These are phyloP conservation scores for Mikania micrantha DNA, from an alignment of 129 eudicot genomes.

Conservation along the genomic window DNA sequence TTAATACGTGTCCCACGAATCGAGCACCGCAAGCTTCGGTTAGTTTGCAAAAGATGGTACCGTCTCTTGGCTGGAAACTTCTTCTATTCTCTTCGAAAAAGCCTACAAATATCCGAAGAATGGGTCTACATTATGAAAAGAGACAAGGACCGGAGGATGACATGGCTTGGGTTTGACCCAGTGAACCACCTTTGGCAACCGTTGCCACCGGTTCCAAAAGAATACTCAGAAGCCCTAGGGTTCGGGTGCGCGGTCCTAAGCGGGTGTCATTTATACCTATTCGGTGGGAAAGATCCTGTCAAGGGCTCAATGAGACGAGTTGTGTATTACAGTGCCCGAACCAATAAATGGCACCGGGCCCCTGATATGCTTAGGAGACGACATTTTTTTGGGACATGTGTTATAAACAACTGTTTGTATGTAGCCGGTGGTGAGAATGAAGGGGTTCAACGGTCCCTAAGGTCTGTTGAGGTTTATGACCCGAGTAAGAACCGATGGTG, in stretches of 20 bases:
- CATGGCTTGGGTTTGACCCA: conserved; percentile 82
- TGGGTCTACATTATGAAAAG: conserved; percentile 76
- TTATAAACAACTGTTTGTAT: conserved; percentile 70
- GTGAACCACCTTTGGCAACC: conserved; percentile 70
- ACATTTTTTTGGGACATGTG: conserved; percentile 75
- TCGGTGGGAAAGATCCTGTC: conserved; percentile 77
- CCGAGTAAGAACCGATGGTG: conserved; percentile 76
- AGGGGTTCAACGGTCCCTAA: conserved; percentile 59
- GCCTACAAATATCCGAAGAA: conserved; percentile 55
- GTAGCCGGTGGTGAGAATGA: conserved; percentile 89
- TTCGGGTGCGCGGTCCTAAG: conserved; percentile 77
- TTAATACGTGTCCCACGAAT: conserved; percentile 69
- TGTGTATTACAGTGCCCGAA: conserved; percentile 66
- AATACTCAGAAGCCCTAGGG: conserved; percentile 66
- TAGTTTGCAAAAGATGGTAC: conserved; percentile 84
- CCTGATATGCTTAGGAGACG: conserved; percentile 77
- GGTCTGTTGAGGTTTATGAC: conserved; percentile 74
- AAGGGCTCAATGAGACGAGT: conserved; percentile 89
- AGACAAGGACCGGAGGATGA: conserved; percentile 62
- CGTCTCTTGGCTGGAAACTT: conserved; percentile 76
- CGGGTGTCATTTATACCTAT: conserved; percentile 71
- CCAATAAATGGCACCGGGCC: conserved; percentile 84
- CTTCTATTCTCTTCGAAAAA: conserved; percentile 62
- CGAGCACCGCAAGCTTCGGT: conserved; percentile 70
- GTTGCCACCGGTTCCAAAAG: conserved; percentile 75